These are phyloP conservation scores for Cladophialophora carrionii DNA, from an alignment of 2,329 filamentous ascomycete species.

Conservation along the genomic window DNA sequence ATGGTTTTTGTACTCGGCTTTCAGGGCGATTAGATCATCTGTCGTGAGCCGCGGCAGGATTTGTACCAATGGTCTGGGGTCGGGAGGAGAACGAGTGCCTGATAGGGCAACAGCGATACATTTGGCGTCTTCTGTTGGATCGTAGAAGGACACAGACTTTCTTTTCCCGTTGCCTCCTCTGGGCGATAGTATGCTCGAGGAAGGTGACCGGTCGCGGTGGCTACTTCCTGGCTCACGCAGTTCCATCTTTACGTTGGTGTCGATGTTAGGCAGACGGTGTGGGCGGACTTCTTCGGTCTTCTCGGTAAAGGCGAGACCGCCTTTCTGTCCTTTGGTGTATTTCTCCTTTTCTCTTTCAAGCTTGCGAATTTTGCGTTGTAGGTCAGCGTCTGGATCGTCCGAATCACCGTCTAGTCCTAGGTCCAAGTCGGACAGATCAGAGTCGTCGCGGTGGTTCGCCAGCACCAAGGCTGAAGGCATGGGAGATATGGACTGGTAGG, in stretches of 20 bases:
- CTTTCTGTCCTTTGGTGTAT: conserved; percentile 29
- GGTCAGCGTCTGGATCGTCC: conserved; percentile 42
- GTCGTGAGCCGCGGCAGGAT: conserved; percentile 83
- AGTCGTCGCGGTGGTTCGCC: conserved; percentile 59
- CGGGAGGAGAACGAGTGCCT: conserved; percentile 65
- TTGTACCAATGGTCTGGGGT: conserved; percentile 73
- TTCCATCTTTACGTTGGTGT: conserved; percentile 25
- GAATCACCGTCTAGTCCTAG: conserved; percentile 39
- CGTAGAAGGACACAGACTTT: conserved; percentile 76
- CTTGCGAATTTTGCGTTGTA: conserved; percentile 42
- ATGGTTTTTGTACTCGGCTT: conserved; percentile 86
- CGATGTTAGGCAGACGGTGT: conserved; percentile 27
- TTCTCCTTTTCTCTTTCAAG: conserved; percentile 43
- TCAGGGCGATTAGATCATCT: conserved; percentile 83
- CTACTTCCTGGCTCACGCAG: conserved; percentile 24
- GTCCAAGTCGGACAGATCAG: conserved; percentile 54
- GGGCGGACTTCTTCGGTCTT: conserved; percentile 22
- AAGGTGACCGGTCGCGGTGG: conserved; percentile 26
- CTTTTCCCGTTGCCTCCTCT: conserved; percentile 27
- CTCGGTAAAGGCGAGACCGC: conserved; percentile 11
- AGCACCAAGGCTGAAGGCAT: conserved; percentile 82
- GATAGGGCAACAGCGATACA: conserved; percentile 73
- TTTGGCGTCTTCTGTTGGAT: conserved; percentile 76
- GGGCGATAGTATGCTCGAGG: conserved; percentile 28
- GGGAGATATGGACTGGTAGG: conserved; percentile 90